Base-by-base conservation (phyloP, 768 basidiomycete genomes). In the Pholiota microspora region DNA sequence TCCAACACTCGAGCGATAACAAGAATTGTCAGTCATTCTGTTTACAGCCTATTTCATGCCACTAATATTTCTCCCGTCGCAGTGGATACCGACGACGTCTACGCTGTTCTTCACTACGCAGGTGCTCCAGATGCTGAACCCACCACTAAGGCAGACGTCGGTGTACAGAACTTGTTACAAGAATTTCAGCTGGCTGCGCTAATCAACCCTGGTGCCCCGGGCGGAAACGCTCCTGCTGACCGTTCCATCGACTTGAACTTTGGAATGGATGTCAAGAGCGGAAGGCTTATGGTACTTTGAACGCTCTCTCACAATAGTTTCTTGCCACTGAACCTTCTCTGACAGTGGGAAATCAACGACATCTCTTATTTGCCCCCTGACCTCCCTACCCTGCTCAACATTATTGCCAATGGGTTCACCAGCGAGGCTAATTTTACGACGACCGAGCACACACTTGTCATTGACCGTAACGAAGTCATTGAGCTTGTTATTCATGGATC, bases 301-400 rank as follows among this genome's bases (percentile, higher is more conserved):
- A 24, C 18, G 7, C 7, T 7, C n/a, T 29, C 28, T 18, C 6
- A 45, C 7, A 21, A 13, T 23, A 3, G 9, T 32, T 7, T 16
- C 27, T 31, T 8, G 28, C n/a, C 32, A 16, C 16, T 4, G 16
- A 29, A 40, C 4, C 10, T 44, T 7, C 42, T 46, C n/a, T 13
- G 18, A 69, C 75, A 58, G 56, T 63, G 61, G 61, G 55, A 57
- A 18, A 49, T 59, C 42, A 76, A 77, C 48, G 66, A 64, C 8
- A 65, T 60, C 1, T 52, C 63, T 1, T 76, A 69, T 47, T 38
- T 49, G 5, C 63, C 73, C 1, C 82, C 83, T 0, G 70, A 73
- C 0, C 66, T 77, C 0, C 83, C 84, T 0, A 77, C 82, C 8
- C 71, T 86, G 15, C 73, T 84, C n/a, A 63, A 63, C 15, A 63